Evolutionary conservation across 352 stramenopile genomes (phyloP).

Genomic region (Albugo laibachii): DNA sequence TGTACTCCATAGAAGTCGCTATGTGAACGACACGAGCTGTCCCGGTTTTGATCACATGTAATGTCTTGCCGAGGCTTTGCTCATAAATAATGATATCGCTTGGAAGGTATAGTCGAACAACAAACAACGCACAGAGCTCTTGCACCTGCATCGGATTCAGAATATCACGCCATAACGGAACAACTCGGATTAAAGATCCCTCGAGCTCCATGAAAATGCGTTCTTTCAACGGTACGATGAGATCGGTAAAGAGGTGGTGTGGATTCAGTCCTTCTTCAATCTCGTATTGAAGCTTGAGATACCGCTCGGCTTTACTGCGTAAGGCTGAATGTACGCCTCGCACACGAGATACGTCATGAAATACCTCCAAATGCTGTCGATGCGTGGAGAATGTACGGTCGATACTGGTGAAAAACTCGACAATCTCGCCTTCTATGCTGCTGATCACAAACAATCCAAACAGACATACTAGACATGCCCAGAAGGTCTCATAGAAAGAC

Average conservation of each 20-base stretch:
- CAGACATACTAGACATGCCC: constrained; percentile 15
- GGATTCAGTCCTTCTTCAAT: constrained; percentile 9
- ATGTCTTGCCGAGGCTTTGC: constrained; percentile 4
- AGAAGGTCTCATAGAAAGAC: constrained; percentile 12
- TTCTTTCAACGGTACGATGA: constrained; percentile 2
- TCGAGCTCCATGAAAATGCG: constrained; percentile 14
- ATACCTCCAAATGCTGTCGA: constrained; percentile 8
- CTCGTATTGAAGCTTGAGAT: constrained; percentile 8
- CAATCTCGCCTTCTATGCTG: constrained; percentile 14
- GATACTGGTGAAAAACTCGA: constrained; percentile 11
- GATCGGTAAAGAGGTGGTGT: constrained; percentile 8
- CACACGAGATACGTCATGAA: constrained; percentile 5
- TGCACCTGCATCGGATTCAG: constrained; percentile 9
- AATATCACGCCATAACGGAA: constrained; percentile 8
- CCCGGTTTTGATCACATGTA: constrained; percentile 11
- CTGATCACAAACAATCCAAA: constrained; percentile 16
- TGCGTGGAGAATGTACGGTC: constrained; percentile 8
- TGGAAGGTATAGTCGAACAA: constrained; percentile 10
- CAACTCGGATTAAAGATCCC: constrained; percentile 3
- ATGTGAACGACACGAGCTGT: constrained; percentile 5
- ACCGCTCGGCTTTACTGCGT: not conserved
- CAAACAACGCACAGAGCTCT: constrained; percentile 9
- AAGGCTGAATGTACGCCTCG: constrained; percentile 1
- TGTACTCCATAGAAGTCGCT: constrained; percentile 3
- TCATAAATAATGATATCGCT: constrained; percentile 14